Conservation (phyloP, 148 eudicot genomes). For the Vaccinium myrtillus region DNA sequence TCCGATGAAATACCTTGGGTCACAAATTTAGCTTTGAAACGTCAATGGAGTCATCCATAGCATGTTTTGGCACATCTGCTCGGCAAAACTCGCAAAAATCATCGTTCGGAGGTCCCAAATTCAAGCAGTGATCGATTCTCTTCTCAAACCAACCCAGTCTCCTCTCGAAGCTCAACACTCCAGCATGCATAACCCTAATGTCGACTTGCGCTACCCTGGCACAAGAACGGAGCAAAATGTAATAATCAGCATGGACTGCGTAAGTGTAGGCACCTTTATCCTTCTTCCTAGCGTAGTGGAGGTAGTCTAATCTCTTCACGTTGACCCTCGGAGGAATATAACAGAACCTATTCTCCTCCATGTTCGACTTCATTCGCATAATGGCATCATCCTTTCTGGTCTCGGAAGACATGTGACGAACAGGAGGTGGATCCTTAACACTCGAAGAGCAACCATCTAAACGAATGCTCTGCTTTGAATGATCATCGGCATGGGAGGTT, state of each 20-base stretch:
- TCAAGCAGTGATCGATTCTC: constrained; percentile 47
- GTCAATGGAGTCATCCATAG: constrained; percentile 14
- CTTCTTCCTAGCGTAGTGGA: constrained; percentile 57
- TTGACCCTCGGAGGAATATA: constrained; percentile 76
- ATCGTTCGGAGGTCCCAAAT: constrained; percentile 17
- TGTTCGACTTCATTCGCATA: constrained; percentile 51
- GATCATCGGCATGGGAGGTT: not conserved
- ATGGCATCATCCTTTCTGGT: constrained; percentile 36
- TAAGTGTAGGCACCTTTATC: constrained; percentile 50
- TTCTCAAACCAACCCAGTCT: constrained; percentile 71
- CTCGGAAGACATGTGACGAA: constrained; percentile 4
- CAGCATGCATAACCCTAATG: constrained; percentile 62
- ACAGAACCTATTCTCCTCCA: constrained; percentile 72
- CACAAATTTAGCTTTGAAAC: constrained; percentile 26
- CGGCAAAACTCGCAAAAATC: constrained; percentile 27
- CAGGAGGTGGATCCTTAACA: constrained; percentile 11
- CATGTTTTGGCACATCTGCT: constrained; percentile 21
- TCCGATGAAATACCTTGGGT: constrained; percentile 10
- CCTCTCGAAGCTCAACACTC: constrained; percentile 66
- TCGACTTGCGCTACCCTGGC: constrained; percentile 70
- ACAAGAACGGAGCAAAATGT: constrained; percentile 74
- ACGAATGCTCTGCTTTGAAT: constrained; percentile 18
- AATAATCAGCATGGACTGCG: constrained; percentile 85
- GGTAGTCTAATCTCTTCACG: constrained; percentile 49
- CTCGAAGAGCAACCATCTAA: constrained; percentile 10